Evolutionary conservation across 2,329 filamentous ascomycete genomes (phyloP), one percentile per base, ranked within the genome.

Genomic region (Scorias spongiosa): DNA sequence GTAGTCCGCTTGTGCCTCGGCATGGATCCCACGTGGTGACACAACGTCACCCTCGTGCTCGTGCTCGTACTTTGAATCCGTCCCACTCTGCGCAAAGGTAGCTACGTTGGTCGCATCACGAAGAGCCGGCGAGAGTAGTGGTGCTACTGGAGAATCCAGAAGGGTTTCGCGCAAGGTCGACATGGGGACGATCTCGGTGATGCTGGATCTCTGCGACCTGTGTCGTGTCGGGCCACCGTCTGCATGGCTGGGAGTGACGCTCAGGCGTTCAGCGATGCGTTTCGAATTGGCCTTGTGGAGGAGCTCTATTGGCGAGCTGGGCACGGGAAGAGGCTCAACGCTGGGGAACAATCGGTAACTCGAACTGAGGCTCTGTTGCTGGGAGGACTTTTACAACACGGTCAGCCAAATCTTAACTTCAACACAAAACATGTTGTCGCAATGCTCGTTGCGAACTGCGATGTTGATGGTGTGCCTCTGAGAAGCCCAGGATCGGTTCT

Each of bases 291-390:
- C 42, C 38, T 44, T 51, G 44, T 47, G 46, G 18, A 45, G n/a
- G 50, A 45, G 29, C 47, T 45, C 6, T 3, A 50, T 49, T 17
- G 55, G 54, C 12, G 51, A 52, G 10, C 48, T 44, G 30, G 53
- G 50, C 39, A 26, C 20, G 15, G 53, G 55, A 14, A 51, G 55
- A 12, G 53, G 47, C 30, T 54, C 55, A 40, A 56, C 53, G 38
- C 46, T 47, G 2, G 55, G 55, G 42, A 57, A 57, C 10, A 57
- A 44, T 36, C 54, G 50, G 45, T 57, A 57, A 29, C 15, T 36
- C 32, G 32, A 12, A 15, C 3, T 36, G 32, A 12, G 32, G 32
- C 32, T 36, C 11, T 12, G 32, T 36, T 12, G 32, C 15, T 15
- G 32, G 12, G 32, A 36, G 32, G 32, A 36, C 32, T 36, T 12